Base-by-base conservation (phyloP, 768 basidiomycete species). In the Auricularia auricula-judae region DNA sequence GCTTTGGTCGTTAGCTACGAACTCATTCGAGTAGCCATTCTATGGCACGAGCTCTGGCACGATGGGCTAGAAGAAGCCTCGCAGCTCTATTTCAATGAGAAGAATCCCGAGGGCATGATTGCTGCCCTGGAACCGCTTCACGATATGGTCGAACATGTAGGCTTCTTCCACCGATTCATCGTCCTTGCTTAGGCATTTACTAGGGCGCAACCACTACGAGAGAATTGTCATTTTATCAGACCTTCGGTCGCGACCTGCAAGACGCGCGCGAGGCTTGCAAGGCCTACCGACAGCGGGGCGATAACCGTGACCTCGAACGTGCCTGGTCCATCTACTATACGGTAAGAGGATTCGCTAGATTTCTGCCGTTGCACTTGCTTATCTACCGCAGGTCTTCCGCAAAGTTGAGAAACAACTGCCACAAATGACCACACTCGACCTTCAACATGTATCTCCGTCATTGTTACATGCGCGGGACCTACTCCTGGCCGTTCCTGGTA, bases 401-500 rank as follows among this genome's bases (percentile, higher is more conserved):
- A 76, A 77, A 65, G 72, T 81, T 36, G 75, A 77, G 36, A 80
- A 79, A 70, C 77, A 76, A 64, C 72, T 81, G 10, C 76, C 77
- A 44, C 70, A 75, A 21, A 72, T 80, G 42, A 76, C 76, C 16
- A 73, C 75, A n/a, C 76, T 81, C 68, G 80, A 81, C 66, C 72
- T 81, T 61, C 79, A 81, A 69, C 79, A 80, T 66, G 79, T 80
- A 21, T 81, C 80, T 53, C 80, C 80, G 0, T 77, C 76, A 68
- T 71, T 81, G 18, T 71, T 80, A 63, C 74, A 73, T 11, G 77
- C 76, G 12, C 71, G 76, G 36, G 77, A 81, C 68, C 74, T 81
- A 35, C 77, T 80, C 53, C 71, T 81, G 18, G 80, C 80, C n/a
- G 91, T 98, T 47, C 97, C 97, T 63, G 96, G 94, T 89, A 74